Conservation (phyloP, 805 yeast genomes). For the Schwanniomyces polymorphus region DNA sequence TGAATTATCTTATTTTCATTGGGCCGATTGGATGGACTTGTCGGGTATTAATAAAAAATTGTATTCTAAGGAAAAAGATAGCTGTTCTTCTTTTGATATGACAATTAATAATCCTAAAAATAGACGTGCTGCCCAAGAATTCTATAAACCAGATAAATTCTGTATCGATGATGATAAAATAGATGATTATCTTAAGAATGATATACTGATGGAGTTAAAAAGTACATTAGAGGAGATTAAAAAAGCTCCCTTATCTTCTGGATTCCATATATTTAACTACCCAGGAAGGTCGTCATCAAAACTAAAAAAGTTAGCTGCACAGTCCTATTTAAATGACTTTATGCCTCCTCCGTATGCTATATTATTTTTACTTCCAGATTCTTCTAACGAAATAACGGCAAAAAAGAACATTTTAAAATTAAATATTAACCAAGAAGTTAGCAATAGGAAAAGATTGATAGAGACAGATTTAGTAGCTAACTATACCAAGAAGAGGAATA, state of each 20-base stretch:
- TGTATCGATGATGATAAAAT: constrained; percentile 27
- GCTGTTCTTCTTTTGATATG: constrained; percentile 19
- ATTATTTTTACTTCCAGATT: constrained; percentile 25
- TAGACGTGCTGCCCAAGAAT: constrained; percentile 11
- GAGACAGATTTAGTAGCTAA: constrained; percentile 8
- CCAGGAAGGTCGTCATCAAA: constrained; percentile 29
- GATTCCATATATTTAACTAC: constrained; percentile 39
- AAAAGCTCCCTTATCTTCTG: constrained; percentile 19
- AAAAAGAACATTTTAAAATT: constrained; percentile 8
- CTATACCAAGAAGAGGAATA: constrained; percentile 3
- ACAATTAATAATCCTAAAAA: constrained; percentile 7
- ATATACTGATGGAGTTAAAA: constrained; percentile 3
- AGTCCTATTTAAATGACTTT: constrained; percentile 41
- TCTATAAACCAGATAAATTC: constrained; percentile 12
- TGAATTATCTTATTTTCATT: constrained; percentile 25
- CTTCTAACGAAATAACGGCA: not conserved
- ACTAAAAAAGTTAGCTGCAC: constrained; percentile 30
- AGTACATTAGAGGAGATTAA: constrained; percentile 6
- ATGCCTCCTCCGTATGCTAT: constrained; percentile 38
- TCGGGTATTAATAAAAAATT: constrained; percentile 16
- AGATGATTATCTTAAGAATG: constrained; percentile 7
- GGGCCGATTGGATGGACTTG: constrained; percentile 32
- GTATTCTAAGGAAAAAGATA: constrained; percentile 10
- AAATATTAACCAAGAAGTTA: constrained; percentile 16
- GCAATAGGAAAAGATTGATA: constrained; percentile 5